phyloP scores from a whole-genome alignment of 1,284 basidiomycete species.

The Irpex lacteus region DNA sequence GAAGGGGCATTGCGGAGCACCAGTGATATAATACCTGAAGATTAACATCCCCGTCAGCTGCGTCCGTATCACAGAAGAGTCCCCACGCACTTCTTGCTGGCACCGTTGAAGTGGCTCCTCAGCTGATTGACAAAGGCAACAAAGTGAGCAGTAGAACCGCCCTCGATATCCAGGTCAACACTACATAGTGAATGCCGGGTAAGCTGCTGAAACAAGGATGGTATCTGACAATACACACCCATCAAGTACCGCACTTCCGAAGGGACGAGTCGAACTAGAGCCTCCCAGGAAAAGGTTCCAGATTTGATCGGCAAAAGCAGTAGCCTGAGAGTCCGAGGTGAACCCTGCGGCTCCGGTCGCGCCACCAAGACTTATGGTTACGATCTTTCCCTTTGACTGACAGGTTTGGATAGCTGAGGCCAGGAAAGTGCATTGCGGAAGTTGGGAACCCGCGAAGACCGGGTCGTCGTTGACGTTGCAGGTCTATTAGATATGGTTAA shows the following conservation, averaged over 20 bases:
- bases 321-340: constrained; percentile 48
- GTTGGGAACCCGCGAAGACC: constrained; percentile 51
- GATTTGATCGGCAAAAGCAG: constrained; percentile 52
- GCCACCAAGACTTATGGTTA: constrained; percentile 65
- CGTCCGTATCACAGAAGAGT: neutral
- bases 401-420: constrained; percentile 56
- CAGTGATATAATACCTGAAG: constrained; percentile 57
- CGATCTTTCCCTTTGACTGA: constrained; percentile 61
- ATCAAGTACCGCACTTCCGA: constrained; percentile 62
- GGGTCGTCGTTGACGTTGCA: constrained; percentile 42
- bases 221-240: constrained; percentile 39
- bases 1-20: constrained; percentile 66
- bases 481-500: constrained; percentile 31
- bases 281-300: constrained; percentile 71
- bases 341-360: constrained; percentile 53
- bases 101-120: constrained; percentile 42
- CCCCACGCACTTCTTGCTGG: constrained; percentile 45
- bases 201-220: neutral
- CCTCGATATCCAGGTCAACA: constrained; percentile 67
- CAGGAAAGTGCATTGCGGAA: constrained; percentile 55
- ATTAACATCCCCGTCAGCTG: neutral
- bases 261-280: constrained; percentile 51
- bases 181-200: constrained; percentile 27
- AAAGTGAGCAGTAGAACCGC: constrained; percentile 48
- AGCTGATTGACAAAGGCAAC: constrained; percentile 53